A percentile compares a stretch with the other conserved stretches of the same genome.
phyloP scores from a whole-genome alignment of 2,329 filamentous ascomycete species.

The Xylariales sp. region DNA sequence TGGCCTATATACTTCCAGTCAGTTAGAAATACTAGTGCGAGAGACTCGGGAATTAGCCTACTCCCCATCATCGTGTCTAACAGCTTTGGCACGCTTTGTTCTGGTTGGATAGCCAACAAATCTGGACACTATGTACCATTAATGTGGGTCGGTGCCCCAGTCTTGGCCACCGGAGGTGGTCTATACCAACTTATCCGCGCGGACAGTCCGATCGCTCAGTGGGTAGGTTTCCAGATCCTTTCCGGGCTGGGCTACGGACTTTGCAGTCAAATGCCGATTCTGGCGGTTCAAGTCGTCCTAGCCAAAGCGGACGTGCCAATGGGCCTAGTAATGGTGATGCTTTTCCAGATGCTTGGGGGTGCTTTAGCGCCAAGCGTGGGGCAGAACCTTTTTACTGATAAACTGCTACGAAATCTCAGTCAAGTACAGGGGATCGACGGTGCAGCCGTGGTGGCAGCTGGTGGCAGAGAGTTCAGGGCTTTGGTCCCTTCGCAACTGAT shows the following conservation, averaged over 20 bases:
- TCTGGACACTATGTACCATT: slow-evolving; percentile 11
- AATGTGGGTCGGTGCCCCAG: slow-evolving; percentile 12
- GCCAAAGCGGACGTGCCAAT: slow-evolving; percentile 9
- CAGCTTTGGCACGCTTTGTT: slow-evolving; percentile 8
- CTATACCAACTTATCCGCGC: slow-evolving; percentile 10
- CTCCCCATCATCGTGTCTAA: slow-evolving; percentile 8
- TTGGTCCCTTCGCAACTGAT: slow-evolving; percentile 7
- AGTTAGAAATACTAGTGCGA: slow-evolving; percentile 8
- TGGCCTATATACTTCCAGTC: slow-evolving; percentile 21
- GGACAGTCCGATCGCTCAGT: slow-evolving; percentile 3
- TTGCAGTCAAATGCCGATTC: slow-evolving; percentile 10
- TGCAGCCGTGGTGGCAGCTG: slow-evolving; percentile 10
- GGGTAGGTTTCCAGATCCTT: slow-evolving; percentile 12
- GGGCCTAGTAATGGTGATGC: slow-evolving; percentile 5
- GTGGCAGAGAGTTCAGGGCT: slow-evolving; percentile 5
- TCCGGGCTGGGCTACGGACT: slow-evolving; percentile 11
- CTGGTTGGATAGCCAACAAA: slow-evolving; percentile 8
- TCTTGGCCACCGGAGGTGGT: slow-evolving; percentile 10
- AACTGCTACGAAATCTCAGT: slow-evolving; percentile 9
- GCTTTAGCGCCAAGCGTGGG: slow-evolving; percentile 8
- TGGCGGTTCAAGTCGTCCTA: slow-evolving; percentile 14
- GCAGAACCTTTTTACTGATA: slow-evolving; percentile 8
- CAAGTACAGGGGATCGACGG: slow-evolving; percentile 7
- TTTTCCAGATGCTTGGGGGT: slow-evolving; percentile 8
- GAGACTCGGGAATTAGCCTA: slow-evolving; percentile 6